Evolutionary conservation across 495 filamentous ascomycete genomes (phyloP), one percentile per base, ranked within the genome.

Genomic region (Umbilicaria muhlenbergii): DNA sequence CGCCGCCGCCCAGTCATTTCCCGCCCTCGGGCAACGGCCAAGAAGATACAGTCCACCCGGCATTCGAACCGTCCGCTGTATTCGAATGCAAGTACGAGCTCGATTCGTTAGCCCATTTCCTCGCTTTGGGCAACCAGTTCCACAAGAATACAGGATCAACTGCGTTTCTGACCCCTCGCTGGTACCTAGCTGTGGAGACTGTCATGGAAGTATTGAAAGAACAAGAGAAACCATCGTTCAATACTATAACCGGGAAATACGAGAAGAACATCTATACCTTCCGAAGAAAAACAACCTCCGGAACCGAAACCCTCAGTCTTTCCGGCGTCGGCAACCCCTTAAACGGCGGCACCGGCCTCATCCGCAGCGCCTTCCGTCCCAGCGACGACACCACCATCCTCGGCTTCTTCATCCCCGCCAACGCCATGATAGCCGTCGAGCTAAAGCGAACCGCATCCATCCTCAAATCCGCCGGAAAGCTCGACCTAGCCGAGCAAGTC

Each of bases 41-140:
- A 51, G 71, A 78, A 21, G 91, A 99, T 53, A 63, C 54, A 12
- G 91, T 99, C 1, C 85, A 94, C 53, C 91, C 91, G 1, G 66
- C 67, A 2, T 95, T 91, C 54, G 85, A 94, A 52, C 80, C 78
- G 6, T 73, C 73, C 0, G 72, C 75, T 40, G 91, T 99, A 10
- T 99, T 91, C 53, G 91, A 99, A 59, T 99, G 91, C 72, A 99
- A 99, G 62, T 99, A 95, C 61, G 91, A 99, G 63, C 74, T 99
- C 5, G 91, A 99, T 59, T 95, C 88, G 2, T 71, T 99, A 0
- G 91, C 87, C 3, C 76, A 86, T 57, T 99, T 99, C 62, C 76
- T 99, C 11, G 71, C 81, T 4, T 63, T 99, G 34, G 75, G 71
- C 1, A 94, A 89, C 48, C 76, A 91, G 38, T 99, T 94, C 65